Evolutionary conservation across 2,329 filamentous ascomycete species (phyloP), one percentile per base, ranked within the genome.

Genomic region (Ceratocystis albifundus): DNA sequence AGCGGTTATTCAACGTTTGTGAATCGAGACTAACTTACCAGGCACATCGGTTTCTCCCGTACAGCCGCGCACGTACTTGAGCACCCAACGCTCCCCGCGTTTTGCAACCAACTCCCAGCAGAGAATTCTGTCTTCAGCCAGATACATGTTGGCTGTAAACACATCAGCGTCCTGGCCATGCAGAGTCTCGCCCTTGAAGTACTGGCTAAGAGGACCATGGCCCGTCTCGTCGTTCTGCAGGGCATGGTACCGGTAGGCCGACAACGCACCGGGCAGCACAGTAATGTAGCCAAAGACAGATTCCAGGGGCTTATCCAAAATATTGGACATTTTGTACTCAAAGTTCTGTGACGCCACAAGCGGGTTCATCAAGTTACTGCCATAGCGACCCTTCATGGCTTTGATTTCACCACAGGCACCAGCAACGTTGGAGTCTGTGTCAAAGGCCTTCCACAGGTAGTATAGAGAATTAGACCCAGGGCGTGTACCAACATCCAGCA

Each of bases 311-410:
- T 99, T 99, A 75, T 99, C 94, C 30, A 99, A 81, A 72, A 99
- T 99, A 72, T 99, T 99, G 50, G 91, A 96, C 90, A 99, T 96
- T 77, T 99, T 99, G 80, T 99, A 99, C 79, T 99, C 94, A 71
- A 99, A 99, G 74, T 99, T 99, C 72, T 99, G 94, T 59, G 91
- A 96, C 0, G 94, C 94, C 17, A 99, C 93, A 4, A 99, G 80
- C 0, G 94, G 94, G 72, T 99, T 99, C 59, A 99, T 79, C 17
- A 99, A 81, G 69, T 93, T 90, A 4, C 85, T 79, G 73, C 90
- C 92, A 28, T 83, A 86, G 70, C 87, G 90, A 6, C 94, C 94
- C 75, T 96, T 96, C 77, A 96, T 96, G 0, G 94, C 94, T 74
- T 93, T 96, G 76, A 99, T 99, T 75, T 99, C 94, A 70, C 94